A percentile compares a stretch with the other conserved stretches of the same genome.
Conservation (phyloP, 192 early-diverging fungal species). For the Umbelopsis sp. region DNA sequence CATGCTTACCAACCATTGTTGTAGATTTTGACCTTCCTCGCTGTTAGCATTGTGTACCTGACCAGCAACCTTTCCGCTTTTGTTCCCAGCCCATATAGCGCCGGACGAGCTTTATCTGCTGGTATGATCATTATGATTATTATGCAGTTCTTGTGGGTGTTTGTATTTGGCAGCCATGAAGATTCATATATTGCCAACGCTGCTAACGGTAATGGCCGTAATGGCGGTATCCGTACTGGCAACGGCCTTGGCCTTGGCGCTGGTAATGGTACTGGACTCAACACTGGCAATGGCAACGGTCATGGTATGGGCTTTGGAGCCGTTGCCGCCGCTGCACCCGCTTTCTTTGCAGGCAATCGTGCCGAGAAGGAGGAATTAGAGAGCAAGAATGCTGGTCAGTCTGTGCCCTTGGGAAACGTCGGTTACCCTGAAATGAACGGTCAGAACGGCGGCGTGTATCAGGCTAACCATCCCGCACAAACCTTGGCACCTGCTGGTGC, state of each 20-base stretch:
- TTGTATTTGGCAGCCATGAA: constrained; percentile 60
- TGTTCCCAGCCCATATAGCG: neutral
- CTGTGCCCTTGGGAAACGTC: neutral
- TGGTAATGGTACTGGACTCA: too few relatives aligned
- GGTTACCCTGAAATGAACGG: constrained; percentile 18
- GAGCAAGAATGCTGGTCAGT: constrained; percentile 14
- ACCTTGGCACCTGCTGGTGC: constrained; percentile 7
- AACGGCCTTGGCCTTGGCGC: too few relatives aligned
- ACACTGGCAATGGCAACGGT: too few relatives aligned
- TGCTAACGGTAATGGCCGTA: too few relatives aligned
- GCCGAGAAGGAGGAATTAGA: constrained; percentile 11
- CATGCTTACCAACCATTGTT: neutral
- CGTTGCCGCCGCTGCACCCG: neutral
- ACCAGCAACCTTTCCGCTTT: neutral
- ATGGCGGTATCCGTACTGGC: too few relatives aligned
- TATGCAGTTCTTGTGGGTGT: constrained; percentile 64
- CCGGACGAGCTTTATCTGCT: constrained; percentile 13
- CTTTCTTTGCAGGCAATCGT: constrained; percentile 3
- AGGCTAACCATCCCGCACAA: constrained; percentile 4
- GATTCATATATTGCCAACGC: neutral
- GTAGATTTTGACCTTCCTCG: constrained; percentile 35
- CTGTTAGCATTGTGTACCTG: constrained; percentile 23
- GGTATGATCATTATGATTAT: constrained; percentile 35
- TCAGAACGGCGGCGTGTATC: constrained; percentile 13
- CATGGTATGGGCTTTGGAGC: too few relatives aligned